Base-by-base conservation (phyloP, 306 rosid species). In the Gillenia trifoliata region DNA sequence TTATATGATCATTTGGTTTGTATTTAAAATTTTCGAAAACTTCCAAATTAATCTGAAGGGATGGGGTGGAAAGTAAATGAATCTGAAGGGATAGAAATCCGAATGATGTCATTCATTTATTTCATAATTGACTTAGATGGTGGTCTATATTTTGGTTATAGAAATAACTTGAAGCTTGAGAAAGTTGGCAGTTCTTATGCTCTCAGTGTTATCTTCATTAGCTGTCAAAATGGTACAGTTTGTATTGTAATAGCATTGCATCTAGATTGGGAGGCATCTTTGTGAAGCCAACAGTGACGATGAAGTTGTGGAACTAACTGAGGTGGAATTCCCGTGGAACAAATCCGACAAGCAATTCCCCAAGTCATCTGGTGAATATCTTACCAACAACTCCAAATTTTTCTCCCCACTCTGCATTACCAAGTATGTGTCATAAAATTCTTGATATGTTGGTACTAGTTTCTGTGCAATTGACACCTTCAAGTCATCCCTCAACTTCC, bases 301-400 rank as follows among this genome's bases (percentile, higher is more conserved):
- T 5, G 77, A 75, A 10, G 77, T 69, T 4, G 29, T 72, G 34
- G 81, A 31, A 64, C 76, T 62, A 2, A 67, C 80, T 3, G 76
- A 75, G 20, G 31, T 59, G n/a, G 89, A 75, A 66, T 76, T 47
- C 50, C 87, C 86, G 16, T 76, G 81, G 68, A 85, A 85, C 83
- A 85, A 76, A 71, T 85, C 85, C 1, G 89, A 88, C 83, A 88
- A 73, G 82, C 83, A 81, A 31, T 88, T 88, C 16, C 88, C 83
- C 83, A 85, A 41, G 70, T 88, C 89, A 33, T 88, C 86, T 3
- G 91, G 89, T 13, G 84, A 62, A 67, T 76, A 74, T 64, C 78
- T 78, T 26, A 72, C 75, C 33, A 65, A 64, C 64, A 41, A 22
- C 64, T 63, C 76, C 84, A 71, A 31, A 65, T 86, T 77, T 29